phyloP scores from a whole-genome alignment of 768 basidiomycete genomes.

The Phylloporus scabripes region DNA sequence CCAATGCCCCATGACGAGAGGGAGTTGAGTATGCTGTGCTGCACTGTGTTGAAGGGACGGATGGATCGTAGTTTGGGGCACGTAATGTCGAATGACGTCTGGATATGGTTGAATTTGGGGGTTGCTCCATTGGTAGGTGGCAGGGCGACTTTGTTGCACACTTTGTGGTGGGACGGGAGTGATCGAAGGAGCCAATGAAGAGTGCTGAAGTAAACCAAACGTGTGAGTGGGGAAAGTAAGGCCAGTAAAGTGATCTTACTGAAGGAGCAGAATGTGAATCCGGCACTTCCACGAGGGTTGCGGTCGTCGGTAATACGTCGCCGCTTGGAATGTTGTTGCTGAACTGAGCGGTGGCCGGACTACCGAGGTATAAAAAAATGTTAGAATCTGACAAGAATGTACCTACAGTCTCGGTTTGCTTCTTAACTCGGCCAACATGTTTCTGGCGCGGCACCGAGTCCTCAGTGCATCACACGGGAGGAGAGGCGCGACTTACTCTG shows the following conservation, averaged over 20 bases:
- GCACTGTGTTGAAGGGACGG: not conserved
- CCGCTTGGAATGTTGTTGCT: slow-evolving; percentile 5
- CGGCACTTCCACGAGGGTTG: slow-evolving; percentile 32
- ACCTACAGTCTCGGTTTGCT: slow-evolving; percentile 13
- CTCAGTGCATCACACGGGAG: not conserved
- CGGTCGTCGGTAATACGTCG: slow-evolving; percentile 29
- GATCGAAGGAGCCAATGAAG: not conserved
- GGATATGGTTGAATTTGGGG: slow-evolving; percentile 1
- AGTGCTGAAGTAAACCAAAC: slow-evolving; percentile 9
- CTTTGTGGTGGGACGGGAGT: slow-evolving; percentile 1
- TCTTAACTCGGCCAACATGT: slow-evolving; percentile 18
- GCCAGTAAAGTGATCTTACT: slow-evolving; percentile 8
- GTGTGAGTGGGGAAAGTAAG: slow-evolving; percentile 3
- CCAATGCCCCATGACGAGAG: slow-evolving; percentile 10
- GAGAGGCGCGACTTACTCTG: slow-evolving; percentile 32
- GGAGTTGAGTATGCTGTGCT: not conserved
- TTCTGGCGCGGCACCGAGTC: slow-evolving; percentile 10
- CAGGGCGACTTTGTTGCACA: slow-evolving; percentile 3
- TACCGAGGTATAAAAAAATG: slow-evolving; percentile 5
- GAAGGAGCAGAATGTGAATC: slow-evolving; percentile 14
- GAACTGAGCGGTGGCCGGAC: slow-evolving; percentile 14
- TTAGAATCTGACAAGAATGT: not conserved
- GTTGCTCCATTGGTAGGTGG: not conserved
- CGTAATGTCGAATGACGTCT: slow-evolving; percentile 3
- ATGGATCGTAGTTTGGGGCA: not conserved